Conservation (phyloP, 805 yeast genomes). For the Kodamaea jinghongensis region DNA sequence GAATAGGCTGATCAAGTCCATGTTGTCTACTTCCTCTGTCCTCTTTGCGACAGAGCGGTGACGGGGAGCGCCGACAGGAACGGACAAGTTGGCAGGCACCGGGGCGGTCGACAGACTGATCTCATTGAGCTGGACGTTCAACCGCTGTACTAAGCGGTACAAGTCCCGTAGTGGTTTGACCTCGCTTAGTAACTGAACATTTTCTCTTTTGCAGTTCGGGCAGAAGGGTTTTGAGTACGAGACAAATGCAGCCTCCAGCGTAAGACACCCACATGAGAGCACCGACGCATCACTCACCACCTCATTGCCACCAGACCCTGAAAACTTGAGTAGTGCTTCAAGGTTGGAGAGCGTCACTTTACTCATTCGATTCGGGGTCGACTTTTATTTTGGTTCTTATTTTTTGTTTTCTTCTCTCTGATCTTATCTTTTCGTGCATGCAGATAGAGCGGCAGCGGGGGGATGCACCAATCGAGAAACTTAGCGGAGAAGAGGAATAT, state of each 20-base stretch:
- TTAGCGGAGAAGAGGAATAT: no score
- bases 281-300: slow-evolving; percentile 33
- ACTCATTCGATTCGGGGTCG: slow-evolving; percentile 10
- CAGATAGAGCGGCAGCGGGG: no score
- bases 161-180: slow-evolving; percentile 35
- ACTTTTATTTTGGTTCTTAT: no score
- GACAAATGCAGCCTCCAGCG: slow-evolving; percentile 30
- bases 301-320: slow-evolving; percentile 14
- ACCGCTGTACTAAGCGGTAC: slow-evolving; percentile 22
- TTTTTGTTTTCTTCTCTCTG: no score
- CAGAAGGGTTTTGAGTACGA: slow-evolving; percentile 7
- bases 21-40: slow-evolving; percentile 2
- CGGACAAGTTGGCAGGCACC: no score
- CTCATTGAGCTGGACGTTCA: slow-evolving; percentile 11
- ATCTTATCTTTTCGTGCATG: no score
- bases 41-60: not conserved
- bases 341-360: slow-evolving; percentile 19
- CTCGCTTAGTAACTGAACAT: slow-evolving; percentile 24
- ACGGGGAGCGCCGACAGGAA: no score
- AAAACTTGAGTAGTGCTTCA: slow-evolving; percentile 26
- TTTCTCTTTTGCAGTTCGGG: slow-evolving; percentile 6
- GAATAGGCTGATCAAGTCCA: slow-evolving; percentile 36
- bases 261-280: slow-evolving; percentile 42
- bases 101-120: not conserved
- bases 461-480: no score